Evolutionary conservation across 768 basidiomycete genomes (phyloP).

Genomic region (Tephrocybe sp.): DNA sequence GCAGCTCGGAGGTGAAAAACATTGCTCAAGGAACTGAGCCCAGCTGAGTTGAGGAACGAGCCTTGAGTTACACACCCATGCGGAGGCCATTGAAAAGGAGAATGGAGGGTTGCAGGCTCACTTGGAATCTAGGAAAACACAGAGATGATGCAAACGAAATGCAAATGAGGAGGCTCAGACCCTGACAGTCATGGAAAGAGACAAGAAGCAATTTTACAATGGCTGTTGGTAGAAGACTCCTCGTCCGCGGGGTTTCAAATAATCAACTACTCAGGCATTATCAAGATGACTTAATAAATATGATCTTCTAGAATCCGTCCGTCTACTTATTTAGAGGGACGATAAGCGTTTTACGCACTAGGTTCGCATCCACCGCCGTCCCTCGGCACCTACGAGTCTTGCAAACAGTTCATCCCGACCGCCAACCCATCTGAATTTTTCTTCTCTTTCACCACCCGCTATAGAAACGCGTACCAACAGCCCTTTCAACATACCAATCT

Average conservation of each 20-base stretch:
- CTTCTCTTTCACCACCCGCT: conserved; percentile 40
- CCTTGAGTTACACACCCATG: too few relatives aligned
- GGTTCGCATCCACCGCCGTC: conserved; percentile 48
- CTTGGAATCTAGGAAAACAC: not conserved
- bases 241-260: too few relatives aligned
- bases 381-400: conserved; percentile 53
- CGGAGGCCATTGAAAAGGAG: not conserved
- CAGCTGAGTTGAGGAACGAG: too few relatives aligned
- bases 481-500: conserved; percentile 52
- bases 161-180: not conserved
- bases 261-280: too few relatives aligned
- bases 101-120: not conserved
- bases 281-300: too few relatives aligned
- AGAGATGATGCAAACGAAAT: not conserved
- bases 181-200: not conserved
- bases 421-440: conserved; percentile 60
- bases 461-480: conserved; percentile 46
- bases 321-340: too few relatives aligned
- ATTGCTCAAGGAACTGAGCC: too few relatives aligned
- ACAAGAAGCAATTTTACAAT: not conserved
- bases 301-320: too few relatives aligned
- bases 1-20: conserved; percentile 86
- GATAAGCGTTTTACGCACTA: conserved; percentile 16
- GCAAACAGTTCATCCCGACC: conserved; percentile 68
- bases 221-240: not conserved